Conservation (phyloP, 305 asterid species). For the Solanum hybrid region DNA sequence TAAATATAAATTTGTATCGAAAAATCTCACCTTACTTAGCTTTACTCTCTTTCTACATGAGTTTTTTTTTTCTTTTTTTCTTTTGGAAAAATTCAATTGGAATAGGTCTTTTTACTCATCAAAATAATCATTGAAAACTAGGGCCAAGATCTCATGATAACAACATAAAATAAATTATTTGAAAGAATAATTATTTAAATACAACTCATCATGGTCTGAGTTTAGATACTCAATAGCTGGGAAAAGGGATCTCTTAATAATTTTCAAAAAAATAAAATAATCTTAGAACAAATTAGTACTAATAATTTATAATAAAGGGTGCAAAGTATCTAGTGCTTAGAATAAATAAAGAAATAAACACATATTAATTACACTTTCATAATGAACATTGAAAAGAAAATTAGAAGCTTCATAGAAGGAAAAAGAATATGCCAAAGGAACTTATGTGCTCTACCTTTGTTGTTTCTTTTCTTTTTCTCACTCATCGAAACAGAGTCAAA, state of each 20-base stretch:
- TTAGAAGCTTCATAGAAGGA: background rate
- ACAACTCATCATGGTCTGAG: background rate
- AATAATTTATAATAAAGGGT: background rate
- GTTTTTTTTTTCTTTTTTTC: background rate
- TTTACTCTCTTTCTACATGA: background rate
- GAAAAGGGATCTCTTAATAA: background rate
- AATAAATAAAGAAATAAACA: background rate
- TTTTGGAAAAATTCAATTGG: background rate
- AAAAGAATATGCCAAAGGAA: background rate
- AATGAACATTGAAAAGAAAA: background rate
- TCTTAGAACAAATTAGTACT: background rate
- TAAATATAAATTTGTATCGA: background rate
- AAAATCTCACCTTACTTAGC: background rate
- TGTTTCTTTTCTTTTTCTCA: background rate
- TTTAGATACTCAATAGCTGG: background rate
- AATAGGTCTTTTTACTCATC: background rate
- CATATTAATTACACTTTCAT: background rate
- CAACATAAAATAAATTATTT: background rate
- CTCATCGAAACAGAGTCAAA: rapidly evolving
- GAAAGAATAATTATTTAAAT: background rate
- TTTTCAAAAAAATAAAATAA: too few relatives aligned
- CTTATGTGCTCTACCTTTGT: background rate
- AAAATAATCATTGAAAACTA: background rate
- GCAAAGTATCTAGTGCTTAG: background rate
- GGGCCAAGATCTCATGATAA: background rate